Evolutionary conservation across 169 alveolate genomes (phyloP), one percentile per base, ranked within the genome.

Genomic region (Amoebophrya sp.): DNA sequence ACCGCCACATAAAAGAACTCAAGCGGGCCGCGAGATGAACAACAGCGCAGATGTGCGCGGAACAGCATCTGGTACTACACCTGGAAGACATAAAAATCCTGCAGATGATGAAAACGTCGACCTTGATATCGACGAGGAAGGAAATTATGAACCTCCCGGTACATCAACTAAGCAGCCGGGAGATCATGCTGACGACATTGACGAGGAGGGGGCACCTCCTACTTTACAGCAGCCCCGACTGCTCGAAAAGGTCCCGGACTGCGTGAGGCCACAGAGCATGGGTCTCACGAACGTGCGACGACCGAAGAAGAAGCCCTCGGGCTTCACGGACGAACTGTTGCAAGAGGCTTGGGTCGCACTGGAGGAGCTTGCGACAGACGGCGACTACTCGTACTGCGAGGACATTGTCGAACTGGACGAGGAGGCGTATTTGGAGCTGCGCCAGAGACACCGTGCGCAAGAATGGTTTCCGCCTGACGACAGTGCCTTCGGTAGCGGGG

Each of bases 281-380:
- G 83, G 83, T 7, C 35, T 66, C 32, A 66, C 83, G 7, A 66
- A 66, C 35, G 83, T 66, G 35, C 83, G 83, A 7, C 83, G 83
- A 3, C 35, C 83, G 29, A 66, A 66, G 23, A 25, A 66, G 83
- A 3, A n/a, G 7, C 12, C 2, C 83, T 66, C 32, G 35, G 83
- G 83, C 83, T 66, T 66, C 32, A 66, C 83, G 32, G 83, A 66
- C 7, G 32, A 66, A 25, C 83, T 7, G 83, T 7, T 66, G 10
- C 83, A 66, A 25, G 83, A 66, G 83, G 83, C 83, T 2, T 66
- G 83, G 83, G 83, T 66, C 83, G 35, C 83, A 0, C 35, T 66
- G 35, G 32, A 7, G 32, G 35, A 66, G 35, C 32, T 66, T 2
- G 32, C 83, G 35, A n/a, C 29, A 25, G 35, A n/a, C 39, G 83